Evolutionary conservation across 1,284 basidiomycete genomes (phyloP).

Genomic region (Laetiporus sulphureus): DNA sequence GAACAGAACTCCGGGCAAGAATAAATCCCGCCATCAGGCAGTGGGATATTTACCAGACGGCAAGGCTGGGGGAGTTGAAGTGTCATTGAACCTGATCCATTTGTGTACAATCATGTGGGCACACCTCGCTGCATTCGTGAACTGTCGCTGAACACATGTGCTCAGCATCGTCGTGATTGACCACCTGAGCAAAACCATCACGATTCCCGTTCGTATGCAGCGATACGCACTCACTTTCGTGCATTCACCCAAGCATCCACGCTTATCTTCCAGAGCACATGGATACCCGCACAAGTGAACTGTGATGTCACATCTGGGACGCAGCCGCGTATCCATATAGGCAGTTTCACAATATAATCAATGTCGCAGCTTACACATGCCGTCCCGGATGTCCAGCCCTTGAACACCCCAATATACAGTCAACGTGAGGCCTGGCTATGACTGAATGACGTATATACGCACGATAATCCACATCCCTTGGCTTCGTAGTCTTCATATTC

Average conservation of each 20-base stretch:
- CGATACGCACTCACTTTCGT: conserved; percentile 32
- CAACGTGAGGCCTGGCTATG: not conserved
- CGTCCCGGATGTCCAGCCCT: conserved; percentile 52
- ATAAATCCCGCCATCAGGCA: conserved; percentile 28
- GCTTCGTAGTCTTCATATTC: conserved; percentile 32
- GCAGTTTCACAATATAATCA: not conserved
- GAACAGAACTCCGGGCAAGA: conserved; percentile 27
- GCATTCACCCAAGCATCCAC: conserved; percentile 43
- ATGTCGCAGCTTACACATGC: conserved; percentile 38
- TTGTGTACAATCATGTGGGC: too few relatives aligned
- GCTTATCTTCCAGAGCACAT: conserved; percentile 36
- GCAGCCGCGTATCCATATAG: not conserved
- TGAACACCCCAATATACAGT: conserved; percentile 1
- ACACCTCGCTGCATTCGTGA: conserved; percentile 51
- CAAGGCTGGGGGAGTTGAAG: conserved; percentile 41
- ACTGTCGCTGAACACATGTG: conserved; percentile 46
- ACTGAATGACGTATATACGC: conserved; percentile 14
- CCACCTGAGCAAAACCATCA: conserved; percentile 25
- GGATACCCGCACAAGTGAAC: conserved; percentile 45
- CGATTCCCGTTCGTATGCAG: not conserved
- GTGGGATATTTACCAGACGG: conserved; percentile 28
- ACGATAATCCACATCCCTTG: conserved; percentile 39
- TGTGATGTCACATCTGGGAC: conserved; percentile 37
- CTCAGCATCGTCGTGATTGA: conserved; percentile 36
- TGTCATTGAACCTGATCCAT: too few relatives aligned